Percentiles rank a stretch among this genome's conserved stretches.
Evolutionary conservation across 2,329 filamentous ascomycete species (phyloP).

Genomic region (Pestalotiopsis sp.): DNA sequence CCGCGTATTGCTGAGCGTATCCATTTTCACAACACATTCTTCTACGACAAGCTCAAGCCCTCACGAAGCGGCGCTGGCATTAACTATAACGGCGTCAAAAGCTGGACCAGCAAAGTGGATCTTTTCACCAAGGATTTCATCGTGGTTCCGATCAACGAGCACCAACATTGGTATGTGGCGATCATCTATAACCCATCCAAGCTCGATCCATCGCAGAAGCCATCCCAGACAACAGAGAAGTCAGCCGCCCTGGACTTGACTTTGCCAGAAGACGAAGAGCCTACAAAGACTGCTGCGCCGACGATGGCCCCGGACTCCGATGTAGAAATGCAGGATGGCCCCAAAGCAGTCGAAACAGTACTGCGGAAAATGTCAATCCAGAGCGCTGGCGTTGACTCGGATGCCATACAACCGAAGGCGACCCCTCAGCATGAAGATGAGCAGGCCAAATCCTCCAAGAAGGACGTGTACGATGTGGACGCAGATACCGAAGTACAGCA

Average conservation of each 20-base stretch:
- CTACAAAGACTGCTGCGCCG: background rate
- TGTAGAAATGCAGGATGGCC: background rate
- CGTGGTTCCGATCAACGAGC: constrained; percentile 88
- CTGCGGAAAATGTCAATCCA: constrained; percentile 10
- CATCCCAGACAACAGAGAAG: background rate
- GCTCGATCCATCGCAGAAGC: constrained; percentile 44
- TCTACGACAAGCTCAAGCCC: constrained; percentile 78
- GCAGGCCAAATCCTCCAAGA: background rate
- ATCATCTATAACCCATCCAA: constrained; percentile 88
- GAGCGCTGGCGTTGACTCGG: background rate
- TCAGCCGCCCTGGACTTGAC: background rate
- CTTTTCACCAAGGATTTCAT: constrained; percentile 87
- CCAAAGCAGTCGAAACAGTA: background rate
- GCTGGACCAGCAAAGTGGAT: constrained; percentile 87
- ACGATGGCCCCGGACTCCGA: background rate
- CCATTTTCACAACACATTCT: constrained; percentile 92
- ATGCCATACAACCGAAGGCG: background rate
- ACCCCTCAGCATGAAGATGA: background rate
- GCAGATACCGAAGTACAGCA: background rate
- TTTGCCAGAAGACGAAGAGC: background rate
- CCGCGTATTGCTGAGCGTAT: constrained; percentile 65
- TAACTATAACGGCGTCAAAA: constrained; percentile 82
- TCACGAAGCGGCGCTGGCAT: constrained; percentile 57
- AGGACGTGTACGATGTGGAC: background rate
- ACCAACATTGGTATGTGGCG: constrained; percentile 88